Percentiles rank a stretch among this genome's conserved stretches.
These are phyloP conservation scores for Eucalyptus sp. DNA, from an alignment of 345 rosid genomes.

Conservation along the genomic window DNA sequence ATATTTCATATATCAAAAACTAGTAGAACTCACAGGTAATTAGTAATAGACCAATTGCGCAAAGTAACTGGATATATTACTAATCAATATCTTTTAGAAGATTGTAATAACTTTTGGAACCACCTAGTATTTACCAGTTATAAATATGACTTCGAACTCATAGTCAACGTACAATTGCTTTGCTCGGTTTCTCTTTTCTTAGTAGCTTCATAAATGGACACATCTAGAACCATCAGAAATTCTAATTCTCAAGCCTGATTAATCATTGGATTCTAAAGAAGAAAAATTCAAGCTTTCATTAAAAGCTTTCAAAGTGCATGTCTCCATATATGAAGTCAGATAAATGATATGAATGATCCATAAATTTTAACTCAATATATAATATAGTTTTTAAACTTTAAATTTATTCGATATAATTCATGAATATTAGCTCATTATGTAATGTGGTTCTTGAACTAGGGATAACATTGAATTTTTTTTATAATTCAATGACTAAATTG, in stretches of 20 bases:
- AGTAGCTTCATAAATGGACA: not conserved
- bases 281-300: not conserved
- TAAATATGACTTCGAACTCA: not conserved
- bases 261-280: not conserved
- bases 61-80: not conserved
- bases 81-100: not conserved
- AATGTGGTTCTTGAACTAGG: no score
- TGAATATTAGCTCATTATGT: no score
- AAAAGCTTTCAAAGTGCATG: not conserved
- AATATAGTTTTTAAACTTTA: no score
- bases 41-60: not conserved
- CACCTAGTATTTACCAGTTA: not conserved
- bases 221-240: not conserved
- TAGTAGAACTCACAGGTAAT: not conserved
- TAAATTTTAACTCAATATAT: no score
- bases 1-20: not conserved
- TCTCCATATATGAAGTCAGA: no score
- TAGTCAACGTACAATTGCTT: not conserved
- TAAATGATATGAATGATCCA: no score
- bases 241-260: not conserved
- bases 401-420: no score
- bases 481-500: no score
- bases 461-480: accelerated
- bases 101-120: not conserved
- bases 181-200: not conserved